Evolutionary conservation across 495 filamentous ascomycete species (phyloP), one percentile per base, ranked within the genome.

Genomic region (Daldinia grandis): DNA sequence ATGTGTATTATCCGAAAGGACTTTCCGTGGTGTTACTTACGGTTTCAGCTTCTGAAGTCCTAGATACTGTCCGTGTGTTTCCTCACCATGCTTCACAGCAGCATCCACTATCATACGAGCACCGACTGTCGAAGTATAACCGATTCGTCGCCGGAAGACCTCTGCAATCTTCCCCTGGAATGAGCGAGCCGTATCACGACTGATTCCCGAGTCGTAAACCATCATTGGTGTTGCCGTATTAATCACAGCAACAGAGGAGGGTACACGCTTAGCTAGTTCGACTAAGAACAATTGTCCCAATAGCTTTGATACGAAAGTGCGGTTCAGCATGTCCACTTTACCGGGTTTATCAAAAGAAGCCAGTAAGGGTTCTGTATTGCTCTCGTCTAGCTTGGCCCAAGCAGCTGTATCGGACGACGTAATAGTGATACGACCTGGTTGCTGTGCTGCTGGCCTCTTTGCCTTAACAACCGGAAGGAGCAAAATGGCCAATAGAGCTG

Each of bases 271-370:
- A 0, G 71, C 75, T 1, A 85, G 73, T 25, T 82, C 80, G 21
- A 62, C 68, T 7, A 84, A 35, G 62, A 82, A 83, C 6, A 84
- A 49, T 24, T 81, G 76, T 0, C 63, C 71, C 0, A 86, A 75
- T 6, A 83, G 67, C 49, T 84, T 86, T 1, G 80, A 80, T 0
- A 64, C 70, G 7, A 54, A 62, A 60, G 84, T 84, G 2, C 60
- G 57, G 1, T 71, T 42, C 7, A 21, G 5, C 0, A 9, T 9
- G 27, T 62, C 31, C 15, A 37, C 57, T 0, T 51, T 76, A 68
- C 1, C 59, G 69, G 4, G 56, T 21, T 50, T 77, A 74, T 84
- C 76, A 55, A 83, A 76, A 1, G 76, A 66, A 0, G 66, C 0
- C 0, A 85, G 37, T 5, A 84, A 64, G 5, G 81, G 76, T 2